phyloP scores from a whole-genome alignment of 306 rosid species.

The Ceratonia siliqua region DNA sequence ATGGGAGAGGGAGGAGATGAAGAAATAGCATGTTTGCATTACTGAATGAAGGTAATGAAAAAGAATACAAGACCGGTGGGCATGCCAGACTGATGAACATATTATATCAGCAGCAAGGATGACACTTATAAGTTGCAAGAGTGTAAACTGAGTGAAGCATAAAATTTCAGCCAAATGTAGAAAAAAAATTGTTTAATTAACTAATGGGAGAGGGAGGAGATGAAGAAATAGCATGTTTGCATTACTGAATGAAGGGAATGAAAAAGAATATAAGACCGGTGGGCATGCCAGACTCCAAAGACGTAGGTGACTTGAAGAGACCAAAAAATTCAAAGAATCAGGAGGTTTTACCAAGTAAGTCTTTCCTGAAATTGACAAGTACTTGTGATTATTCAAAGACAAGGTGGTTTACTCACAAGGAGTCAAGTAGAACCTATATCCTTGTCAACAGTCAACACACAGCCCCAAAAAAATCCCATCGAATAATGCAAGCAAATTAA shows the following conservation, averaged over 20 bases:
- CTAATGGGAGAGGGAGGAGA: background rate
- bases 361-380: background rate
- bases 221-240: background rate
- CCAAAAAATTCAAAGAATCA: no score
- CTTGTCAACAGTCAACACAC: constrained; percentile 13
- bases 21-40: background rate
- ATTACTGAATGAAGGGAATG: constrained; percentile 5
- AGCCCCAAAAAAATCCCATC: background rate
- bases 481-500: background rate
- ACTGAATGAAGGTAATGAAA: background rate
- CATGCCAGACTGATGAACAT: constrained; percentile 1
- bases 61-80: background rate
- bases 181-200: no score
- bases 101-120: background rate
- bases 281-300: background rate
- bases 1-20: background rate
- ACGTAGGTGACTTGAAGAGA: no score
- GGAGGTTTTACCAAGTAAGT: background rate
- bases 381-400: background rate
- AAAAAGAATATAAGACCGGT: background rate
- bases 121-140: background rate
- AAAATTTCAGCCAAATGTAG: no score
- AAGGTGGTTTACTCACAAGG: constrained; percentile 22
- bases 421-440: background rate
- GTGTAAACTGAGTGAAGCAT: background rate